Evolutionary conservation across 2,329 filamentous ascomycete species (phyloP), one percentile per base, ranked within the genome.

Genomic region (Cryoendolithus antarcticus): DNA sequence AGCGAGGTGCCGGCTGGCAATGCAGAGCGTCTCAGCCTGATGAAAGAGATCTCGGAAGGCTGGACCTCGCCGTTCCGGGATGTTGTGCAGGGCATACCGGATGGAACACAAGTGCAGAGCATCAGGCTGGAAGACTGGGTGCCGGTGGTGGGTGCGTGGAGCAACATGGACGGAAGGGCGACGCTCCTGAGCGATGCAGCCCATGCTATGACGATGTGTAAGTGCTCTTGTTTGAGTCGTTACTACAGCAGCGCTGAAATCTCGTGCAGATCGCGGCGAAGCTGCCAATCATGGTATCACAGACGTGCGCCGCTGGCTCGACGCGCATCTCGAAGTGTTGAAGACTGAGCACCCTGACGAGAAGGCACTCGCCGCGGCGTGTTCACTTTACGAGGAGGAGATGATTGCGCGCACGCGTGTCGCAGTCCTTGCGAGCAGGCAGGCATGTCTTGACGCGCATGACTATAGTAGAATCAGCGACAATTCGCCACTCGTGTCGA

Each of bases 1-100:
- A 61, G 65, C 3, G 53, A 60, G 0, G 54, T 70, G 0, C 72
- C 72, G 0, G 43, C 48, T 0, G 59, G 53, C 0, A 62, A 62
- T 8, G 28, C 36, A 10, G 39, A 21, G 8, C 40, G 39, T 28
- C 39, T 42, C 12, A 45, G 32, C 12, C 35, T 46, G 38, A 47
- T 47, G 43, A 42, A 43, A 21, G 30, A 45, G 6, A 27, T 45
- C 2, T 37, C 45, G 8, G 30, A 24, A 8, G 28, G 40, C 9
- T 45, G 45, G 45, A 32, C 38, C 9, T 35, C 39, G 33, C 43
- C 43, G 2, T 47, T 49, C 34, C 34, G 27, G 6, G 45, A 36
- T 8, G 28, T 41, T 8, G 40, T 46, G 4, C 34, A 44, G 13
- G 38, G 42, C n/a, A 36, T 46, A 11, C 35, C 42, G 11, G 30